Percentiles rank a stretch among this genome's conserved stretches.
phyloP scores from a whole-genome alignment of 164 flowering plant species.

The Kingdonia uniflora region DNA sequence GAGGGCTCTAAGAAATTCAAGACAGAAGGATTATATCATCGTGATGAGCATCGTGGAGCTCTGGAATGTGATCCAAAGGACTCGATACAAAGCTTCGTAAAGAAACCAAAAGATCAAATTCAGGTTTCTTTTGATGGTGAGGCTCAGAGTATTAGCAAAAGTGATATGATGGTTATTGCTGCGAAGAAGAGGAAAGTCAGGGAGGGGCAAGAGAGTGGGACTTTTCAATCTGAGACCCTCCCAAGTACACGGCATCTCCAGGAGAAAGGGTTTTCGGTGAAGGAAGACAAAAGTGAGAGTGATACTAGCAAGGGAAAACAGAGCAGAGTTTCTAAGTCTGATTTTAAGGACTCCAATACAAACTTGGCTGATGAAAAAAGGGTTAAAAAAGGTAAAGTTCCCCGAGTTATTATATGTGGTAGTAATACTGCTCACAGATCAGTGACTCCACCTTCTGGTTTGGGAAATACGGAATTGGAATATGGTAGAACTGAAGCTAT shows the following conservation, averaged over 20 bases:
- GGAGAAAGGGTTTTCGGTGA: conserved; percentile 13
- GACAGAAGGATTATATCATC: conserved; percentile 21
- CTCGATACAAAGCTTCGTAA: conserved; percentile 14
- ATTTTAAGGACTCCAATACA: conserved; percentile 21
- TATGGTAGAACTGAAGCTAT: conserved; percentile 18
- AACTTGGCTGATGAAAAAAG: conserved; percentile 18
- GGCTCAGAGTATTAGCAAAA: conserved; percentile 12
- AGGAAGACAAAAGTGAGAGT: conserved; percentile 28
- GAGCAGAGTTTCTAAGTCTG: conserved; percentile 19
- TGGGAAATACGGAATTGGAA: conserved; percentile 14
- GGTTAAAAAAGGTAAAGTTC: conserved; percentile 17
- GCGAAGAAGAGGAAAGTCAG: conserved; percentile 51
- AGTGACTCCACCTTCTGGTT: conserved; percentile 18
- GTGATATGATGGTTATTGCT: conserved; percentile 16
- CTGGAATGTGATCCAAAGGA: conserved; percentile 24
- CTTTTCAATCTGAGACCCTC: conserved; percentile 8
- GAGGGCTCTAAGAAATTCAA: conserved; percentile 52
- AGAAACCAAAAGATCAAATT: conserved; percentile 21
- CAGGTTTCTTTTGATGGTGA: conserved; percentile 22
- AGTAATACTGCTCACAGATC: conserved; percentile 14
- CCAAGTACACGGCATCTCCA: conserved; percentile 7
- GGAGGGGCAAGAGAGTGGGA: conserved; percentile 29
- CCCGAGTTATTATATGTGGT: conserved; percentile 13
- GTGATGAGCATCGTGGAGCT: conserved; percentile 24
- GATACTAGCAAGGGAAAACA: conserved; percentile 28